These are phyloP conservation scores for Paramyrothecium sp. DNA, from an alignment of 2,329 filamentous ascomycete species.

Conservation along the genomic window DNA sequence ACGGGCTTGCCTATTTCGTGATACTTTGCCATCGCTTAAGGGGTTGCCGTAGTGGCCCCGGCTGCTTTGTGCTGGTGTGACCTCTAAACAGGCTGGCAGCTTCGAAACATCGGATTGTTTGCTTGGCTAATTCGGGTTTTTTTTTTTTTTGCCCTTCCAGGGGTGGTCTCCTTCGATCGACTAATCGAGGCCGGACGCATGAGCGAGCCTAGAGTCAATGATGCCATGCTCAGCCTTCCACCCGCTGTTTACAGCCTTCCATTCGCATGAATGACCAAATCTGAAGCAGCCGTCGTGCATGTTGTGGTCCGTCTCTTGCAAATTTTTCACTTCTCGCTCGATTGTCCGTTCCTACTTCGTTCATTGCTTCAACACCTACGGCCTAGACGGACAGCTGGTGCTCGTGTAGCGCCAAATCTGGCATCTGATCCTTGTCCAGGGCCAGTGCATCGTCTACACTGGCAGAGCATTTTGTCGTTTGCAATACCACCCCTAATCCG, in stretches of 20 bases:
- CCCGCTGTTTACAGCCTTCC: not conserved
- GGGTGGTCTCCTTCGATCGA: not conserved
- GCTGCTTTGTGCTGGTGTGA: not conserved
- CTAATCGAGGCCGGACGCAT: not conserved
- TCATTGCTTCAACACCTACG: no score
- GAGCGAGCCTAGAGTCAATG: not conserved
- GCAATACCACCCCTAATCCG: no score
- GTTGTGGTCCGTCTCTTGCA: not conserved
- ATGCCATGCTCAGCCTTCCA: not conserved
- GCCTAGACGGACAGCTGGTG: no score
- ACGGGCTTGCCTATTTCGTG: not conserved
- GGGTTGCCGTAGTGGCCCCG: not conserved
- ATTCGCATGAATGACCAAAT: not conserved
- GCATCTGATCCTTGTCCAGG: no score
- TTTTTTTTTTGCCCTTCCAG: not conserved
- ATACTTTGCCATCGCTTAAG: no score
- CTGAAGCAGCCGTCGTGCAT: not conserved
- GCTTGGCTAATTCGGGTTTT: not conserved
- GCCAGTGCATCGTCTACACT: no score
- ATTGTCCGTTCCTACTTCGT: no score
- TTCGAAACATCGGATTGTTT: not conserved
- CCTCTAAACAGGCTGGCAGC: not conserved
- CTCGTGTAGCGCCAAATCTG: no score
- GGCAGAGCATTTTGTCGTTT: no score
- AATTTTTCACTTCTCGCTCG: no score